phyloP scores from a whole-genome alignment of 345 rosid species.

The Conringia planisiliqua region DNA sequence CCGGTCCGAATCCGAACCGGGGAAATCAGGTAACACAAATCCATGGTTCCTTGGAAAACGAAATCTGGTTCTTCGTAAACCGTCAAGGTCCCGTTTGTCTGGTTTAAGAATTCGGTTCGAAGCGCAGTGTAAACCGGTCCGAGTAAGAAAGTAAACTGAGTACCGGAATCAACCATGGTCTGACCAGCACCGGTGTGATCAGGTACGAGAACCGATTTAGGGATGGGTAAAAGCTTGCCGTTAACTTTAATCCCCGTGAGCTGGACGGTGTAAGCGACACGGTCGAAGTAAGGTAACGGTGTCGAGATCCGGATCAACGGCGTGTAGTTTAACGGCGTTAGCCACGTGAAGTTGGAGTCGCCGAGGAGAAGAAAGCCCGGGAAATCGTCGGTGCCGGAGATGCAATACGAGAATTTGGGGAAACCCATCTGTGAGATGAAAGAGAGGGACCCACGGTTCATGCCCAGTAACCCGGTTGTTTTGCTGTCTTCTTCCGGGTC shows the following conservation, averaged over 20 bases:
- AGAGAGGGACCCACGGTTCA: slow-evolving; percentile 88
- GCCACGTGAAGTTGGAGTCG: slow-evolving; percentile 62
- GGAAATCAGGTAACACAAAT: slow-evolving; percentile 63
- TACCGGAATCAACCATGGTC: slow-evolving; percentile 93
- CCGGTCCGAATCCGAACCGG: slow-evolving; percentile 9
- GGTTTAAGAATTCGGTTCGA: slow-evolving; percentile 56
- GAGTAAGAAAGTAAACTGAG: slow-evolving; percentile 84
- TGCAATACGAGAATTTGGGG: slow-evolving; percentile 86
- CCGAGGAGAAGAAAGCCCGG: slow-evolving; percentile 80
- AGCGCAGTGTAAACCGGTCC: slow-evolving; percentile 76
- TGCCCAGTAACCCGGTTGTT: slow-evolving; percentile 78
- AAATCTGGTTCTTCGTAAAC: slow-evolving; percentile 64
- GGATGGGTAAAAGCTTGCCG: slow-evolving; percentile 49
- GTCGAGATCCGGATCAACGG: slow-evolving; percentile 61
- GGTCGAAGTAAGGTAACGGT: slow-evolving; percentile 78
- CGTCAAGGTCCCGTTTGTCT: slow-evolving; percentile 44
- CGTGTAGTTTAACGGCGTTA: slow-evolving; percentile 65
- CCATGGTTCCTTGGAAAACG: slow-evolving; percentile 92
- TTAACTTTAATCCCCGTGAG: slow-evolving; percentile 83
- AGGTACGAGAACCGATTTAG: slow-evolving; percentile 60
- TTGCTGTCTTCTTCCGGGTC: slow-evolving; percentile 64
- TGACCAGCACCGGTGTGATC: slow-evolving; percentile 97
- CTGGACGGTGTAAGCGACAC: slow-evolving; percentile 86
- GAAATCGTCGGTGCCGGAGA: slow-evolving; percentile 58
- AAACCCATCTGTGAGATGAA: slow-evolving; percentile 78